Evolutionary conservation across 257 asterid genomes (phyloP), one percentile per base, ranked within the genome.

Genomic region (Buddleja alternifolia): DNA sequence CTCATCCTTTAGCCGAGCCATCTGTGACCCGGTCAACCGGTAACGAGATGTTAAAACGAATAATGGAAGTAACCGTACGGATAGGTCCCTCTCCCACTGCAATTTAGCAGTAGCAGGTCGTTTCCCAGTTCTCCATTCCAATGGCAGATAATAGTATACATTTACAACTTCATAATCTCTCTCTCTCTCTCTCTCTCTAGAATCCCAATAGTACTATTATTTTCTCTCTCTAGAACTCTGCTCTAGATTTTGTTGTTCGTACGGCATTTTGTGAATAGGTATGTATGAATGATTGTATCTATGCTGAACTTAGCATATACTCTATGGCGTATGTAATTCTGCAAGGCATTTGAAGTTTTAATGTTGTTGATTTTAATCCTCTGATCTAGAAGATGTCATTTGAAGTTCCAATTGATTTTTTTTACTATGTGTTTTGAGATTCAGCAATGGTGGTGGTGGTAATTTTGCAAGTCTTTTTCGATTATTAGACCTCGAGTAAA

Each of bases 61-160:
- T 37, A 23, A 47, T 0, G 52, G 29, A 53, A 59, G 44, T 39
- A 50, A 53, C 86, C 80, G 85, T 79, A 74, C 84, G 55, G 47
- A 72, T 55, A 60, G 74, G 61, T 15, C 67, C 14, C 53, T 52
- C 54, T 10, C 14, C 44, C 73, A 60, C 81, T 15, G 68, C 67
- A 17, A 63, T 59, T 79, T 20, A 72, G 50, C 79, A 64, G 81
- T 70, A 72, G 75, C 77, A 51, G 83, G 84, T 87, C 65, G 41
- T 48, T 61, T 75, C 81, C 83, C 61, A 72, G 37, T 55, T 72
- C 72, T 57, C 67, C 84, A 40, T 66, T 60, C 60, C 24, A 54
- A 67, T 81, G 85, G 88, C 85, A 80, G 90, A n/a, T n/a, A n/a
- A 80, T 85, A 83, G 78, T 70, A 44, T 79, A 82, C 90, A 82